A percentile compares a stretch with the other conserved stretches of the same genome.
phyloP scores from a whole-genome alignment of 73 alveolate genomes.

The Tetrahymena malaccensis region DNA sequence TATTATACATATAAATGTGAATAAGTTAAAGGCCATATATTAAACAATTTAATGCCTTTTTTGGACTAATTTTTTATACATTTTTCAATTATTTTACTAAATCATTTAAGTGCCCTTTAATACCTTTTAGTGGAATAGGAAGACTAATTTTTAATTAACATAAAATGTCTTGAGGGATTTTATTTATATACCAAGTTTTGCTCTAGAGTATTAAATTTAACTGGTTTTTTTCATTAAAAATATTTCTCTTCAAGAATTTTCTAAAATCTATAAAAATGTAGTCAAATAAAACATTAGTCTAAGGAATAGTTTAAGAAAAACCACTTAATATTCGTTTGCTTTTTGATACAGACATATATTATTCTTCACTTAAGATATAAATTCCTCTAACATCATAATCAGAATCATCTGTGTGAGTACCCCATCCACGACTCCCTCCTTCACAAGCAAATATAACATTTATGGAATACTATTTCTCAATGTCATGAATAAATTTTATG shows the following conservation, averaged over 20 bases:
- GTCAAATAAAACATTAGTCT: background rate
- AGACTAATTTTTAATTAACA: background rate
- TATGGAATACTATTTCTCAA: background rate
- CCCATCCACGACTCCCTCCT: background rate
- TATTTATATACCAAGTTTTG: background rate
- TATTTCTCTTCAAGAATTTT: background rate
- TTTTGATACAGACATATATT: background rate
- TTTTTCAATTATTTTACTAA: background rate
- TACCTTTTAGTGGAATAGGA: background rate
- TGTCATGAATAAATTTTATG: background rate
- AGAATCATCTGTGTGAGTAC: background rate
- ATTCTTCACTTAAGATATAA: background rate
- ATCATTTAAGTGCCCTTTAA: background rate
- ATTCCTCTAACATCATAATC: background rate
- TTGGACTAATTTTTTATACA: background rate
- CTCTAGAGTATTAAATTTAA: background rate
- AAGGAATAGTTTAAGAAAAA: background rate
- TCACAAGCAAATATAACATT: background rate
- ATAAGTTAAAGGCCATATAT: background rate
- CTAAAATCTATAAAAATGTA: background rate
- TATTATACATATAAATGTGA: background rate
- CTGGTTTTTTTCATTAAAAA: background rate
- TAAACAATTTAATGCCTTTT: background rate
- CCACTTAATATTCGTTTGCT: background rate
- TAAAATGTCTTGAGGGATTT: background rate